Evolutionary conservation across 371 early-diverging fungal species (phyloP), one percentile per base, ranked within the genome.

Genomic region (Rhizopus stolonifer): DNA sequence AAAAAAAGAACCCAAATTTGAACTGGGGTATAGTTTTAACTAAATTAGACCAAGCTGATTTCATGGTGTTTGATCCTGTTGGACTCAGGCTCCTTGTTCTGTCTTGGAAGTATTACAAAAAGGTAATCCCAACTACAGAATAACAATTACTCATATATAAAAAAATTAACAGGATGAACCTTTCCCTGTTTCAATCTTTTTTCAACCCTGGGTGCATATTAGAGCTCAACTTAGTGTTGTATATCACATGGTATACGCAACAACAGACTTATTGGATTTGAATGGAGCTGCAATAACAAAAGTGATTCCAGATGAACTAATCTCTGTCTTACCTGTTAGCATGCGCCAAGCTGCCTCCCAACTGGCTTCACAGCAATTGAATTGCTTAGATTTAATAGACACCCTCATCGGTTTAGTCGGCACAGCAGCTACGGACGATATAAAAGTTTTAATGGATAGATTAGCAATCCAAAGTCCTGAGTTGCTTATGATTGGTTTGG

Each of bases 391-490:
- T 19, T 69, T 94, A 21, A 65, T 90, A 6, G 83, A 86, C 38
- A 77, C 83, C 2, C 58, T 92, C 6, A 60, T 90, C 49, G 59
- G 61, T 17, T 53, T 91, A 22, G 80, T 79, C 0, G 85, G 88
- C 26, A 79, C 77, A 23, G 76, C 65, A 0, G 80, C 68, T 14
- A 69, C 73, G 18, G 87, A 85, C 4, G 85, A 86, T 29, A 83
- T 83, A 29, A 83, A 81, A 58, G 61, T 68, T 2, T 54, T 91
- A 22, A 64, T 92, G 58, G 89, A 89, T 33, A 54, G 77, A 10
- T 82, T 84, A 6, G 56, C 81, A 15, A 81, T 87, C 46, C 82
- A 85, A 55, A 64, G 85, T 18, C 89, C 95, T 5, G 95, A 93
- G 57, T 63, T 93, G 7, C 29, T 93, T 1, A 69, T 90, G 39